A percentile compares a stretch with the other conserved stretches of the same genome.
Evolutionary conservation across 805 yeast species (phyloP).

Genomic region (Candida patagonica): DNA sequence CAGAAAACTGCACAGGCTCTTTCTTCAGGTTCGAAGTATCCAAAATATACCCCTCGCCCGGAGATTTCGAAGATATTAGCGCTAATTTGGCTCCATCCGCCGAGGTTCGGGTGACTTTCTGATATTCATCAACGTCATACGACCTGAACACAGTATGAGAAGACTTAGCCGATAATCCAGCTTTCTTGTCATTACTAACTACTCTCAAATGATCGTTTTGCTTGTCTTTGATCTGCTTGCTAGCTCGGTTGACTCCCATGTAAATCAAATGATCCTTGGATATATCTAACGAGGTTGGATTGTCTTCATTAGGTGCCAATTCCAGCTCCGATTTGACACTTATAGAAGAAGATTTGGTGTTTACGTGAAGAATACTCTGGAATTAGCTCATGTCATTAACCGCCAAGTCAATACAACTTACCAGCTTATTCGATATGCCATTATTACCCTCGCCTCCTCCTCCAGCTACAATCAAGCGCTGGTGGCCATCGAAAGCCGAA

Average conservation of each 20-base stretch:
- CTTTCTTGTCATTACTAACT: constrained; percentile 25
- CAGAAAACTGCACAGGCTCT: not conserved
- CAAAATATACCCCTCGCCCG: constrained; percentile 55
- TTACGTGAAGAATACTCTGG: too few species aligned
- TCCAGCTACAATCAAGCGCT: constrained; percentile 65
- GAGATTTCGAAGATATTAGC: constrained; percentile 56
- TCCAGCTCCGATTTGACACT: constrained; percentile 3
- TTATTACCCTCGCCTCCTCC: constrained; percentile 95
- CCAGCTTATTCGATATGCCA: constrained; percentile 75
- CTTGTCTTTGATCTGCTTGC: constrained; percentile 47
- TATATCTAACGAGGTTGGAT: constrained; percentile 76
- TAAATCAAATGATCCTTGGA: constrained; percentile 40
- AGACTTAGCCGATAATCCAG: not conserved
- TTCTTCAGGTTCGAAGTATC: constrained; percentile 47
- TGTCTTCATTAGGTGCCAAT: constrained; percentile 47
- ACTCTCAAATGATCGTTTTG: constrained; percentile 66
- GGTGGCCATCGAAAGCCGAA: constrained; percentile 55
- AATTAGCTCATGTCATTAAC: too few species aligned
- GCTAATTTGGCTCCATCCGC: constrained; percentile 56
- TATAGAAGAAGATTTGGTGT: not conserved
- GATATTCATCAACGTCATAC: constrained; percentile 43
- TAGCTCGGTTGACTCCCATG: constrained; percentile 68
- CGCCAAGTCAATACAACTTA: too few species aligned
- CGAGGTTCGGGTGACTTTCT: constrained; percentile 49
- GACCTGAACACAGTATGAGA: constrained; percentile 46